Evolutionary conservation across 1,139 yeast species (phyloP).

Genomic region (Yamadazyma songkhlaensis): DNA sequence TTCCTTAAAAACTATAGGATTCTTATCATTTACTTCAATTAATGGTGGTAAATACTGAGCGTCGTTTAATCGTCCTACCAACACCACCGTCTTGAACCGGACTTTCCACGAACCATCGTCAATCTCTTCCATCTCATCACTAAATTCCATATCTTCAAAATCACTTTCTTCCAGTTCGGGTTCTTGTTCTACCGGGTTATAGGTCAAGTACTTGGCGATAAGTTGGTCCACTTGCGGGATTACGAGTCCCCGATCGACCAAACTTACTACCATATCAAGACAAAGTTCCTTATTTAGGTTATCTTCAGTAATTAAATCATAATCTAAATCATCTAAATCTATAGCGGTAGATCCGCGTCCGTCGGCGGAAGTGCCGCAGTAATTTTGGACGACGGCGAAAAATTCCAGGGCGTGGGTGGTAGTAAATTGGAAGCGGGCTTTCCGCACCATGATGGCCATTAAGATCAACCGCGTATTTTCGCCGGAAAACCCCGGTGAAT

Average conservation of each 20-base stretch:
- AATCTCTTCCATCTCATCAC: conserved; percentile 33
- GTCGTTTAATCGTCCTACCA: conserved; percentile 24
- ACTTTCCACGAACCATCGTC: conserved; percentile 74
- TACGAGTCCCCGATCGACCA: not conserved
- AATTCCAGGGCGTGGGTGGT: too few relatives aligned
- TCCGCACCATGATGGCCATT: conserved; percentile 9
- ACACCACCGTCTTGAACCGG: conserved; percentile 51
- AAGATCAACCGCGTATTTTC: conserved; percentile 9
- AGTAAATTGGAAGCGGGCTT: not conserved
- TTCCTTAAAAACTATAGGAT: conserved; percentile 38
- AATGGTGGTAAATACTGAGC: conserved; percentile 7
- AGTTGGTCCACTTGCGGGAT: conserved; percentile 4
- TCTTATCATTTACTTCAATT: conserved; percentile 28
- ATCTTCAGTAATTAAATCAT: conserved; percentile 32
- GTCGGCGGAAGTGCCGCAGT: too few relatives aligned
- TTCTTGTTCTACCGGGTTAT: conserved; percentile 50
- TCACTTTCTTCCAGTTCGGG: conserved; percentile 11
- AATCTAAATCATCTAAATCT: conserved; percentile 30
- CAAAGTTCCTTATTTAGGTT: conserved; percentile 47
- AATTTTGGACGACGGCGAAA: too few relatives aligned
- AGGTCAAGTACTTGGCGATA: conserved; percentile 43
- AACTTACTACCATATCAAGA: conserved; percentile 35
- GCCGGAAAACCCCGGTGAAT: conserved; percentile 7
- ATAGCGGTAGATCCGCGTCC: too few relatives aligned
- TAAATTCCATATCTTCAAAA: conserved; percentile 35